Evolutionary conservation across 805 yeast species (phyloP), one percentile per base, ranked within the genome.

Genomic region (Huiozyma naganishii): DNA sequence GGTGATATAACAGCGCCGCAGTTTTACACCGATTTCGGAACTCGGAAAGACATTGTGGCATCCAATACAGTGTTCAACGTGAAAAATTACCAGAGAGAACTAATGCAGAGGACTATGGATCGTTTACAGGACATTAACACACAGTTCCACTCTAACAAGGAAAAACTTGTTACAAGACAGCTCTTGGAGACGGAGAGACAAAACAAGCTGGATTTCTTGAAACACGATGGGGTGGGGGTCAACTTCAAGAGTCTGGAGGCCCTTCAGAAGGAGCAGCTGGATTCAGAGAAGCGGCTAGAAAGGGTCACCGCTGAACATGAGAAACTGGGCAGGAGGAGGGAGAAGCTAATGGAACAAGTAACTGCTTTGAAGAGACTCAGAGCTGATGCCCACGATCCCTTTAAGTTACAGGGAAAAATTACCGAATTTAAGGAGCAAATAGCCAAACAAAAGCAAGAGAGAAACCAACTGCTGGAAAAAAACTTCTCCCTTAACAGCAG

Each of bases 381-480:
- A 29, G 42, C 41, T 1, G 40, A 38, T 5, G 32, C 6, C 17
- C 33, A 36, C 7, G n/a, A 27, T n/a, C 8, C 11, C 7, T 28
- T 6, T 30, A 8, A 13, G 6, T 28, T 39, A 10, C n/a, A 41
- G 1, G n/a, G 9, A 4, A 40, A 40, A 13, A 40, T 39, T 5
- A 32, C 32, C 10, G 12, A 32, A 28, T 46, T 40, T 36, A 12
- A 30, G 7, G 29, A 28, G 1, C 29, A 29, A 6, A 33, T 38
- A 6, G 10, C 7, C 5, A 6, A 30, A 28, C 23, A 29, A 13
- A 11, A 27, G 6, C 11, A n/a, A 12, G 41, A 52, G 40, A 32
- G 56, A 10, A 48, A 52, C 11, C 83, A 79, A 50, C 71, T 81
- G 41, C 83, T 78, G 55, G 68, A 74, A 46, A 82, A 74, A 51